Evolutionary conservation across 2,329 filamentous ascomycete species (phyloP), one percentile per base, ranked within the genome.

Genomic region (Waltergamsia citrina): DNA sequence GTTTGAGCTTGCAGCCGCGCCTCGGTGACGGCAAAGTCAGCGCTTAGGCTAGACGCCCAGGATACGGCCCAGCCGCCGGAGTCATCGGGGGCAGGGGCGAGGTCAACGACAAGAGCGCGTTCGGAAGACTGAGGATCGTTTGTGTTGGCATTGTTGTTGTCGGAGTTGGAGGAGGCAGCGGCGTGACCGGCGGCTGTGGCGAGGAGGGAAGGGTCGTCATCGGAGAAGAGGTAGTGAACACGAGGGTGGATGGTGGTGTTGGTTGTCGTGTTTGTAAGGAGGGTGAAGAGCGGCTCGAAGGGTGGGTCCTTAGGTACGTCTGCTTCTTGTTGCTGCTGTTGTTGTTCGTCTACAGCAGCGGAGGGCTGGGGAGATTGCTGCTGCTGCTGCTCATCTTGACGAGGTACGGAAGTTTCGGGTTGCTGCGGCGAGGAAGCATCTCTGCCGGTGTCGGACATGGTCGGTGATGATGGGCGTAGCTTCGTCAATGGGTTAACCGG

Each of bases 141-240:
- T n/a, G n/a, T n/a, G n/a, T n/a, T n/a, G n/a, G n/a, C n/a, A n/a
- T n/a, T n/a, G 41, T 53, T 48, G 30, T 44, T 42, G 29, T 18
- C 7, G 10, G 29, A 22, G 23, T 29, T 16, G 22, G 35, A 26
- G 28, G 8, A 5, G 19, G 9, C 17, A 21, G 18, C 21, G 27
- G 16, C 21, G 9, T 44, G 38, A 35, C 52, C 74, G 57, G 56
- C 78, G 3, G 82, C 78, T 24, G 76, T 69, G 2, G 82, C 82
- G 24, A 94, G 65, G 29, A 83, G 64, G 30, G 88, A 82, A 3
- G 78, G 74, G 57, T 94, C 87, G 54, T 96, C 92, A 56, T 96
- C 88, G 46, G 76, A 75, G 63, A 98, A 96, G 50, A 96, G 73
- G 62, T 96, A 96, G 61, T 90, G 86, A 2, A 94, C 78, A 34